Percentiles rank a stretch among this genome's conserved stretches.
Conservation (phyloP, 208 protist species). For the Porcisia deanei region DNA sequence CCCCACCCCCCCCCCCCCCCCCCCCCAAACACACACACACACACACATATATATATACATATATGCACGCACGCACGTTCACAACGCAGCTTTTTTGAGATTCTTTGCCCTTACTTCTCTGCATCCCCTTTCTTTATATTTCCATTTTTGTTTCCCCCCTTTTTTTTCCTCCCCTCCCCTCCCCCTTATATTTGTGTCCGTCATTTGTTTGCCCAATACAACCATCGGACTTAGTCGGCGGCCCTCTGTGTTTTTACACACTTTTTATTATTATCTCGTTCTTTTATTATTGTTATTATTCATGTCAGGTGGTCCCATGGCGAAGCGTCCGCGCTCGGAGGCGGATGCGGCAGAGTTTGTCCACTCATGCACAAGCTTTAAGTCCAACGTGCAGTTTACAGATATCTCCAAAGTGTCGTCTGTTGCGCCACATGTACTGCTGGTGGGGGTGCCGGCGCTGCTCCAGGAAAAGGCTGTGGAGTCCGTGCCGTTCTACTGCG, state of each 20-base stretch:
- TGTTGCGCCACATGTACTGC: conserved; percentile 42
- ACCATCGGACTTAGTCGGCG: no score
- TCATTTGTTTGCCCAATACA: not conserved
- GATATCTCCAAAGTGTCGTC: conserved; percentile 38
- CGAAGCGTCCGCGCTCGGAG: conserved; percentile 36
- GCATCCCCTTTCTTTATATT: not conserved
- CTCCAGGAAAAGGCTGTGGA: conserved; percentile 44
- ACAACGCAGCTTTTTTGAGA: not conserved
- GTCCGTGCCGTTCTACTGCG: conserved; percentile 51
- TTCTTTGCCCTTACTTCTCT: not conserved
- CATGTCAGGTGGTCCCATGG: conserved; percentile 4
- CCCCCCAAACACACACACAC: no score
- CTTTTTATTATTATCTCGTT: no score
- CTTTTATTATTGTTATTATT: not conserved
- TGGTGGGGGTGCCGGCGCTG: conserved; percentile 56
- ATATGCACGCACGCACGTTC: not conserved
- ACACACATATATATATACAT: no score
- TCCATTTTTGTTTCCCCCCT: not conserved
- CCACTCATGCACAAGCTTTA: conserved; percentile 48
- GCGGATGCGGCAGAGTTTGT: conserved; percentile 57
- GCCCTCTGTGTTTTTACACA: no score
- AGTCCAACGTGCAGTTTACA: conserved; percentile 57
- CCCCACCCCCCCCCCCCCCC: no score
- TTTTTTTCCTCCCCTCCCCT: not conserved
- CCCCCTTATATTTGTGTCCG: not conserved